phyloP scores from a whole-genome alignment of 768 basidiomycete genomes.

The Mycena rosella region DNA sequence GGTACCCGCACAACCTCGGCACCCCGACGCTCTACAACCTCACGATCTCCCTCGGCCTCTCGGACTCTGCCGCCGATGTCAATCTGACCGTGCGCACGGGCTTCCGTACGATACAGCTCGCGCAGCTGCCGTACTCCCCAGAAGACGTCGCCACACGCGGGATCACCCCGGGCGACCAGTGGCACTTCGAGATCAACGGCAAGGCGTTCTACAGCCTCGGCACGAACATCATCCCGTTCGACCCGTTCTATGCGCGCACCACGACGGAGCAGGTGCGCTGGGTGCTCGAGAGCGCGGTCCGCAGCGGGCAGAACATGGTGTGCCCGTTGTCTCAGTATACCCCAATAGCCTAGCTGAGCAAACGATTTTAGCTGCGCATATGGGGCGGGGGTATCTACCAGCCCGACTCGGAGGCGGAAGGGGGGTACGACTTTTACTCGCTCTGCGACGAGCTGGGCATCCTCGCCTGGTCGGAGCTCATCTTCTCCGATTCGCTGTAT shows the following conservation, averaged over 20 bases:
- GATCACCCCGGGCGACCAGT: slow-evolving; percentile 71
- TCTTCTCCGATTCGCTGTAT: slow-evolving; percentile 69
- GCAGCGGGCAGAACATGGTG: slow-evolving; percentile 73
- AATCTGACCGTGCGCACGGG: slow-evolving; percentile 62
- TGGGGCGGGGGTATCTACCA: slow-evolving; percentile 73
- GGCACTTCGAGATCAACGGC: slow-evolving; percentile 72
- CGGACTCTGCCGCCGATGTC: slow-evolving; percentile 38
- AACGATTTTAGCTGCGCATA: slow-evolving; percentile 63
- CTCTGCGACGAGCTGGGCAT: slow-evolving; percentile 72
- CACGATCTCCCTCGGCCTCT: slow-evolving; percentile 53
- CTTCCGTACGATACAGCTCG: slow-evolving; percentile 70
- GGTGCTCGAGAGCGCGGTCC: slow-evolving; percentile 67
- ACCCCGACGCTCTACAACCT: slow-evolving; percentile 68
- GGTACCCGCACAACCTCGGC: slow-evolving; percentile 70
- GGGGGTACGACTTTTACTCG: slow-evolving; percentile 68
- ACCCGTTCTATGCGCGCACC: slow-evolving; percentile 68
- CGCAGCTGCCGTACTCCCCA: slow-evolving; percentile 61
- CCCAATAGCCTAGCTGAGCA: no score
- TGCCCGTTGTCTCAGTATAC: neutral
- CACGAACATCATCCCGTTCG: slow-evolving; percentile 72
- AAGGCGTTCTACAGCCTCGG: slow-evolving; percentile 67
- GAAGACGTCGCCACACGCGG: slow-evolving; percentile 59
- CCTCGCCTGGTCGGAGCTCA: slow-evolving; percentile 72
- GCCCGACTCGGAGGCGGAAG: slow-evolving; percentile 56
- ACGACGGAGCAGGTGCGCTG: slow-evolving; percentile 64